A percentile compares a stretch with the other conserved stretches of the same genome.
phyloP scores from a whole-genome alignment of 2,329 filamentous ascomycete species.

The Pochonia chlamydosporia region DNA sequence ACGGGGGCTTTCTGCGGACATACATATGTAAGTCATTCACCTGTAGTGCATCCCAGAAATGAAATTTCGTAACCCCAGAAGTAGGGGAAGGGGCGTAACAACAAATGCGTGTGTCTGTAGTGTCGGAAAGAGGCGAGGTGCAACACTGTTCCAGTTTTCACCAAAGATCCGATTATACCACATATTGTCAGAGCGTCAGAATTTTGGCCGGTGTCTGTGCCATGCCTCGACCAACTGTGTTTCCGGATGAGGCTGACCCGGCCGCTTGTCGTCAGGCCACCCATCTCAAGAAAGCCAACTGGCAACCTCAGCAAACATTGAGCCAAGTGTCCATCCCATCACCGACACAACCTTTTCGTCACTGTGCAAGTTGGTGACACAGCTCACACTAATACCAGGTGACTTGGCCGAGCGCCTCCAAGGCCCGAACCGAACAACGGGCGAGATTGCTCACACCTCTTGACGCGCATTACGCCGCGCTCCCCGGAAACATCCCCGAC shows the following conservation, averaged over 20 bases:
- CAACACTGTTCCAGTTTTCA: neutral
- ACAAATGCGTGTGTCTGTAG: neutral
- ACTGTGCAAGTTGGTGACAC: neutral
- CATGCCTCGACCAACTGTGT: constrained; percentile 1
- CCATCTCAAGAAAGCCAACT: neutral
- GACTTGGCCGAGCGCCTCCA: neutral
- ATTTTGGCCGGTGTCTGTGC: constrained; percentile 2
- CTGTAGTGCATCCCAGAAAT: neutral
- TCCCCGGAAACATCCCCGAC: constrained; percentile 9
- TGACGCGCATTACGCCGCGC: constrained; percentile 6
- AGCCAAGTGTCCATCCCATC: neutral
- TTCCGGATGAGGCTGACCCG: constrained; percentile 6
- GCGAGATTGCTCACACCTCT: constrained; percentile 2
- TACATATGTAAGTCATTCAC: neutral
- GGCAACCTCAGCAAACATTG: neutral
- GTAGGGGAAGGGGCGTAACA: neutral
- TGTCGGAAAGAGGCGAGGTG: neutral
- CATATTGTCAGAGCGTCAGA: neutral
- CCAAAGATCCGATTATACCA: neutral
- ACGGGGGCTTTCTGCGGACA: neutral
- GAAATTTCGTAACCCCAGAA: neutral
- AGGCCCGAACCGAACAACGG: constrained; percentile 7
- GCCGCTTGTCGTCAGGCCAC: neutral
- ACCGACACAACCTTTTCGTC: neutral
- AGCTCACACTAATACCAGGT: neutral